Conservation (phyloP, 192 early-diverging fungal species). For the Martensiomyces pterosporus region DNA sequence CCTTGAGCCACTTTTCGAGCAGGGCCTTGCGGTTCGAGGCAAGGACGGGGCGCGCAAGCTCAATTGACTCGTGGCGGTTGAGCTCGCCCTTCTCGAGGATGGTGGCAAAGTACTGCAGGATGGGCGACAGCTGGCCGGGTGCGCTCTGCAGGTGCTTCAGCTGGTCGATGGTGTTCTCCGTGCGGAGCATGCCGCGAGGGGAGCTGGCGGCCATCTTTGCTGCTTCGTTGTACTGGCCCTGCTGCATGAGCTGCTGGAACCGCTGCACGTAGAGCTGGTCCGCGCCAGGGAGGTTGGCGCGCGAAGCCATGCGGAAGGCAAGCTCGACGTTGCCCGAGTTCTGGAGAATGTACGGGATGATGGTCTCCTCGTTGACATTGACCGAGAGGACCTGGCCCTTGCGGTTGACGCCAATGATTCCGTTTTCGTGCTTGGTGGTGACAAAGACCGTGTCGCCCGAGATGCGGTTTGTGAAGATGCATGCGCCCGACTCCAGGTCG, state of each 20-base stretch:
- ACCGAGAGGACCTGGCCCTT: slow-evolving; percentile 97
- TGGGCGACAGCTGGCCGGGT: slow-evolving; percentile 81
- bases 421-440: slow-evolving; percentile 85
- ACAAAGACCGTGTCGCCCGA: slow-evolving; percentile 98
- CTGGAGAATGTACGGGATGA: slow-evolving; percentile 88
- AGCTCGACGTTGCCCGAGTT: slow-evolving; percentile 82
- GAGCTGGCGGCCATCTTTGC: slow-evolving; percentile 95
- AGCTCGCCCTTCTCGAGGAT: slow-evolving; percentile 90
- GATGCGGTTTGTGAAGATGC: slow-evolving; percentile 97
- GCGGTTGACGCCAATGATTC: slow-evolving; percentile 93
- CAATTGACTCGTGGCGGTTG: slow-evolving; percentile 93
- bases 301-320: slow-evolving; percentile 84
- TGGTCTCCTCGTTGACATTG: slow-evolving; percentile 80
- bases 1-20: slow-evolving; percentile 97
- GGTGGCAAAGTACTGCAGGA: slow-evolving; percentile 97
- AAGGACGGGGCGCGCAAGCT: slow-evolving; percentile 88
- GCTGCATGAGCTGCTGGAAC: slow-evolving; percentile 81
- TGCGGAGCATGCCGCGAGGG: slow-evolving; percentile 92
- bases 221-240: slow-evolving; percentile 79
- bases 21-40: slow-evolving; percentile 86
- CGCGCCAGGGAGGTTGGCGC: slow-evolving; percentile 86
- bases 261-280: slow-evolving; percentile 86
- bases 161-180: slow-evolving; percentile 88
- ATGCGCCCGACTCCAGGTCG: slow-evolving; percentile 90
- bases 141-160: slow-evolving; percentile 79